Percentiles rank a stretch among this genome's conserved stretches.
Conservation (phyloP, 441 rosid species). For the Manihot esculenta region DNA sequence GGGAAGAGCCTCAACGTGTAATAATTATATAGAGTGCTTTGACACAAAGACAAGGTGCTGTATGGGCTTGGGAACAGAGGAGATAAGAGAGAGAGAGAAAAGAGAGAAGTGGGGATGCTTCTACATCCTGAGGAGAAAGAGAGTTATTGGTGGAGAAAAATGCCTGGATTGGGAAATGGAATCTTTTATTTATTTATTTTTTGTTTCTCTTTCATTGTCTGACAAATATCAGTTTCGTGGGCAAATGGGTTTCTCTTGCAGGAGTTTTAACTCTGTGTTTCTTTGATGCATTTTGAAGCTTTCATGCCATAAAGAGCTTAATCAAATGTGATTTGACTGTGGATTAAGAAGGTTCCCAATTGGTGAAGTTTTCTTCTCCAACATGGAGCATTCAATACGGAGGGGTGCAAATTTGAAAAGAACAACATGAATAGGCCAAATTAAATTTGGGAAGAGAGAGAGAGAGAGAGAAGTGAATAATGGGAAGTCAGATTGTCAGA, state of each 20-base stretch:
- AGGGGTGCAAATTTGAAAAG: neutral
- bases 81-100: slow-evolving; percentile 45
- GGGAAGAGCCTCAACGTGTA: slow-evolving; percentile 39
- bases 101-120: slow-evolving; percentile 30
- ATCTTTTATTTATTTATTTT: slow-evolving; percentile 21
- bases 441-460: slow-evolving; percentile 9
- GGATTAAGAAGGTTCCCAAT: no score
- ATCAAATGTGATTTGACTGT: neutral
- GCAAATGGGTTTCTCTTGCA: slow-evolving; percentile 18
- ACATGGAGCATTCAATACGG: slow-evolving; percentile 12
- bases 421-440: slow-evolving; percentile 3
- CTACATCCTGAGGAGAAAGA: slow-evolving; percentile 28
- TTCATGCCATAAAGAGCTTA: neutral
- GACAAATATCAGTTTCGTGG: slow-evolving; percentile 27
- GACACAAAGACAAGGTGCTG: slow-evolving; percentile 31
- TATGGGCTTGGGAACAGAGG: slow-evolving; percentile 82
- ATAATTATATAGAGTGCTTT: slow-evolving; percentile 36
- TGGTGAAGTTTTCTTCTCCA: slow-evolving; percentile 7
- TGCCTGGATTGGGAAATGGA: slow-evolving; percentile 52
- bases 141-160: slow-evolving; percentile 46
- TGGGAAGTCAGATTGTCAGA: slow-evolving; percentile 26
- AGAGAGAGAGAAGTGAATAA: neutral
- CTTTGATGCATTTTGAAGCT: slow-evolving; percentile 3
- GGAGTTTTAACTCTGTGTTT: slow-evolving; percentile 10
- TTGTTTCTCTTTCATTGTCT: neutral